Percentiles rank a stretch among this genome's conserved stretches.
These are phyloP conservation scores for Boeremia lycopersici DNA, from an alignment of 2,329 filamentous ascomycete species.

Conservation along the genomic window DNA sequence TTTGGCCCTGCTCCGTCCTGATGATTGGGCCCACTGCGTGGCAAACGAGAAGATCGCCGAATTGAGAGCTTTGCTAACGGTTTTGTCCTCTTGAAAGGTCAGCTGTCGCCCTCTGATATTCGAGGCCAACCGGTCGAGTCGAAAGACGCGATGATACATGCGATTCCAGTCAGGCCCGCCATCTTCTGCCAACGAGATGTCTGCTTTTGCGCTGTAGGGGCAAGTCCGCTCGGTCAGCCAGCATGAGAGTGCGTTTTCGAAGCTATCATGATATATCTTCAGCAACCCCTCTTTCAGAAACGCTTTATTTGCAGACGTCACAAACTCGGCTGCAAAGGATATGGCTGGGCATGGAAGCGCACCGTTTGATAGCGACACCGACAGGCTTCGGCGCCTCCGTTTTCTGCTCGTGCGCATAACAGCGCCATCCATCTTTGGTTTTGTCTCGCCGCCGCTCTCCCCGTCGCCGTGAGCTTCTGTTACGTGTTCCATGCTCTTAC, in stretches of 20 bases:
- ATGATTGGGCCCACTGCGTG: conserved; percentile 55
- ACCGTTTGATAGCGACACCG: conserved; percentile 26
- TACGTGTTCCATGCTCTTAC: conserved; percentile 26
- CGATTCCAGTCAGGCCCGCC: conserved; percentile 56
- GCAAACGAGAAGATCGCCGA: conserved; percentile 60
- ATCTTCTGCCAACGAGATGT: conserved; percentile 36
- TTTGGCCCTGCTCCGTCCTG: conserved; percentile 31
- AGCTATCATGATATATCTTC: conserved; percentile 60
- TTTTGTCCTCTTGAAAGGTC: conserved; percentile 51
- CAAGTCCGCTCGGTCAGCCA: conserved; percentile 62
- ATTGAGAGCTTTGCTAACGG: conserved; percentile 55
- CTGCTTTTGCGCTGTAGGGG: conserved; percentile 51
- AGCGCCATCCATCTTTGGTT: conserved; percentile 13
- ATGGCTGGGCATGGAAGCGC: conserved; percentile 25
- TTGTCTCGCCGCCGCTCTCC: neutral
- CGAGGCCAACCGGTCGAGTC: conserved; percentile 55
- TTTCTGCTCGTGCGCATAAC: conserved; percentile 28
- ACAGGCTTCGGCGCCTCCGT: conserved; percentile 32
- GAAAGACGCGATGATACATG: conserved; percentile 57
- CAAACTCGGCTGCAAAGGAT: conserved; percentile 36
- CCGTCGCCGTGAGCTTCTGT: neutral
- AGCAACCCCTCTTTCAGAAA: conserved; percentile 54
- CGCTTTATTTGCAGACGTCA: conserved; percentile 44
- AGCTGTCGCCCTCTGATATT: conserved; percentile 51
- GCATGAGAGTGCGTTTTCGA: conserved; percentile 60